Base-by-base conservation (phyloP, 768 basidiomycete genomes). In the Kwoniella botswanensis region DNA sequence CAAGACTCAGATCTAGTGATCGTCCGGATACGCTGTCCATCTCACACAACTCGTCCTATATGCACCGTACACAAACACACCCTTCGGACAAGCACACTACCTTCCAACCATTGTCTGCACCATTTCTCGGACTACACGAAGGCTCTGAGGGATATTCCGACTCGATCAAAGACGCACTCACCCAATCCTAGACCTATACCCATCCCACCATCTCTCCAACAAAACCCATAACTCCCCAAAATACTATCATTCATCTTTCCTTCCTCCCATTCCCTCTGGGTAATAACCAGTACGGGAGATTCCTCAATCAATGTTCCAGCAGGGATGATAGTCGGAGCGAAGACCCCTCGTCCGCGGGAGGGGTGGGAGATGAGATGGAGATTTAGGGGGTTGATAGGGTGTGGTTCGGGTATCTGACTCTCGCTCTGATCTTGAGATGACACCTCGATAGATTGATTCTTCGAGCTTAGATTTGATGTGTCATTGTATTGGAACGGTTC, bases 261-360 rank as follows among this genome's bases (percentile, higher is more conserved):
- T 11, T 70, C 56, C 12, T 79, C 79, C 79, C 79, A 94, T 84
- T 94, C 93, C 26, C 88, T 86, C 67, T 87, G 86, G 4, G 85
- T 81, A 77, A 95, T 88, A 12, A 96, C 85, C n/a, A 96, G 84
- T 21, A 93, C 92, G 2, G 95, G 94, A 72, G 91, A 91, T 74
- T 90, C 88, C 82, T 97, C 95, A 71, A 98, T 80, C n/a, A 91
- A 74, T 0, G 90, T 90, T 12, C 86, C 83, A 12, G 76, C 74
- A 21, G 89, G 86, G 70, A 94, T 89, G 42, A 76, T 73, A 18
- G 84, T 84, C 9, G 87, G 85, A 22, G 92, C 88, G 70, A 83
- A 86, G 1, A 86, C 84, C 15, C 85, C 85, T 26, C 83, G 68
- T 1, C 85, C 85, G 22, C 82, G 70, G 0, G 64, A 59, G 1